Evolutionary conservation across 257 asterid genomes (phyloP).

Genomic region (Lantana camara): DNA sequence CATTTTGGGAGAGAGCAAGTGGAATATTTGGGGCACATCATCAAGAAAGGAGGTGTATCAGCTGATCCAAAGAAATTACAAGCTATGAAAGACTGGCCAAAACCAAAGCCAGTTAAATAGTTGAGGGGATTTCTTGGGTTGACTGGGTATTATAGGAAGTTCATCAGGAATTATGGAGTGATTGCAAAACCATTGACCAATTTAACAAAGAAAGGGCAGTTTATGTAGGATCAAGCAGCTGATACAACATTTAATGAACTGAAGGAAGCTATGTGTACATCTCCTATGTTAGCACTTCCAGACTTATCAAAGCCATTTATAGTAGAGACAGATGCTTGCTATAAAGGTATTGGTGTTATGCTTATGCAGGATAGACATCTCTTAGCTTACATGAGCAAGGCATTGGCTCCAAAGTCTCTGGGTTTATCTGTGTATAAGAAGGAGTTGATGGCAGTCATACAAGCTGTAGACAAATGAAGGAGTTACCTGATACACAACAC

Average conservation of each 20-base stretch:
- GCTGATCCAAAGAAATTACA: not conserved
- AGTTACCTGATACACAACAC: not conserved
- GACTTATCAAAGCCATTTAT: not conserved
- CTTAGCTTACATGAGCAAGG: not conserved
- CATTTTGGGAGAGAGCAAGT: not conserved
- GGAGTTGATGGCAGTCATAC: not conserved
- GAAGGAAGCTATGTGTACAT: not conserved
- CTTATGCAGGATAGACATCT: not conserved
- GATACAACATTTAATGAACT: not conserved
- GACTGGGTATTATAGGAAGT: not conserved
- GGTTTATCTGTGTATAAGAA: not conserved
- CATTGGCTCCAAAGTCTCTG: not conserved
- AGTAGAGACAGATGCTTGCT: not conserved
- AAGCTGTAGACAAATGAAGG: not conserved
- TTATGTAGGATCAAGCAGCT: not conserved
- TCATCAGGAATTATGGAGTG: not conserved
- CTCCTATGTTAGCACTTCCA: not conserved
- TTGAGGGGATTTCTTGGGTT: not conserved
- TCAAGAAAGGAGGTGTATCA: not conserved
- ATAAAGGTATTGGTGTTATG: not conserved
- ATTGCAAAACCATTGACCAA: not conserved
- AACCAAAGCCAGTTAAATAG: not conserved
- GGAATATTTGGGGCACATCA: not conserved
- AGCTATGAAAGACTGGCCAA: not conserved
- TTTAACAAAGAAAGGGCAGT: not conserved